A percentile compares a stretch with the other conserved stretches of the same genome.
Evolutionary conservation across 176 grass and related monocot species (phyloP).

Genomic region (Zoysia japonica): DNA sequence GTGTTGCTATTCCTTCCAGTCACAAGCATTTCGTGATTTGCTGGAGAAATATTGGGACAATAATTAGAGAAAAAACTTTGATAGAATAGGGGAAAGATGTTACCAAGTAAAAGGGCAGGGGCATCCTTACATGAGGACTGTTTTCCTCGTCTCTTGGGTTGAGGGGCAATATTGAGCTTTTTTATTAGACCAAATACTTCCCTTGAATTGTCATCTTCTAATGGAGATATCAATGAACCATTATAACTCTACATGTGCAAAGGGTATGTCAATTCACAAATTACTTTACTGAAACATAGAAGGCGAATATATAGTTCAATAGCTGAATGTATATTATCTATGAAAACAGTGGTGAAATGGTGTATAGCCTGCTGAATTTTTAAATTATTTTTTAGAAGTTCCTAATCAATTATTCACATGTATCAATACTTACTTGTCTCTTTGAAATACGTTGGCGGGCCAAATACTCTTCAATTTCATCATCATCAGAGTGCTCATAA

Average conservation of each 20-base stretch:
- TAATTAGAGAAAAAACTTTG: conserved; percentile 18
- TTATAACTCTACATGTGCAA: conserved; percentile 46
- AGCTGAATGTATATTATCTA: too few relatives aligned
- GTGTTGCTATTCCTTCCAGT: conserved; percentile 47
- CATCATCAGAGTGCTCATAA: conserved; percentile 86
- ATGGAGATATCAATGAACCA: conserved; percentile 52
- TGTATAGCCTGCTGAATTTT: neutral
- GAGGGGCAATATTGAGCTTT: conserved; percentile 84
- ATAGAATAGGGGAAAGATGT: neutral
- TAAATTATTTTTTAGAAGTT: neutral
- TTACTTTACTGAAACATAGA: conserved; percentile 17
- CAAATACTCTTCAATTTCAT: conserved; percentile 81
- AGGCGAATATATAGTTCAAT: neutral
- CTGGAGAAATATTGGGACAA: conserved; percentile 45
- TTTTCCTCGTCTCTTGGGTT: conserved; percentile 72
- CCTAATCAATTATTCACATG: conserved; percentile 18
- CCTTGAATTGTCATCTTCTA: conserved; percentile 77
- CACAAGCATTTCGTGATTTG: conserved; percentile 65
- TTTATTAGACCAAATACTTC: conserved; percentile 98
- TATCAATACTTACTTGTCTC: conserved; percentile 56
- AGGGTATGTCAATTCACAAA: conserved; percentile 17
- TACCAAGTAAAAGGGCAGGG: conserved; percentile 20
- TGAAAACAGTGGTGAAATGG: neutral
- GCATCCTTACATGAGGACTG: conserved; percentile 55
- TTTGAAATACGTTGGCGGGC: conserved; percentile 60